Base-by-base conservation (phyloP, 2,329 filamentous ascomycete genomes). In the Graphilbum sp. region DNA sequence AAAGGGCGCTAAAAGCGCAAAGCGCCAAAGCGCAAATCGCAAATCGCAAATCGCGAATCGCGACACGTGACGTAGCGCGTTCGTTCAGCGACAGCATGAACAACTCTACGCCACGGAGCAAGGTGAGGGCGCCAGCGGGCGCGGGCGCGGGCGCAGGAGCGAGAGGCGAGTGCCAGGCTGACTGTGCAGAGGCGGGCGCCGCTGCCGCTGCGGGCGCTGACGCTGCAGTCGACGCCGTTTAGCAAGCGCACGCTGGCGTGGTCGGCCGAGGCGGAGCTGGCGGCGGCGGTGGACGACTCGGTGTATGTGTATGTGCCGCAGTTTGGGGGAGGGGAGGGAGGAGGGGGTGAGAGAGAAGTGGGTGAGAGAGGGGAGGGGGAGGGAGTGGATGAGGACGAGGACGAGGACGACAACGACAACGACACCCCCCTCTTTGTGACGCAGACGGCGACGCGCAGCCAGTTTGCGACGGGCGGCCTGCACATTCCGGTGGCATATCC, bases 181-280 rank as follows among this genome's bases (percentile, higher is more conserved):
- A 24, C 21, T 6, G 11, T 24, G 21, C 21, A 24, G 21, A 24
- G 11, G 5, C 21, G 6, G 11, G 11, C 21, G 36, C 19, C 32
- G n/a, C 32, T 23, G 20, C 64, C 65, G 1, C 57, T 74, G 9
- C 62, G 64, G 9, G 44, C 51, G 20, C 46, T 57, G 20, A 47
- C 46, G 5, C 44, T 56, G 17, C 47, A 48, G 13, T 48, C 50
- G 2, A 45, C 49, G 11, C 56, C 55, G 0, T 40, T 52, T 25
- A 41, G 45, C 43, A 53, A 50, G 32, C 58, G 61, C 37, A 59
- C 60, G 33, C 49, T 65, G 19, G 46, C 64, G 27, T 74, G 69
- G 65, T 75, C 70, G 18, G 64, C 64, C 43, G 70, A 75, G 38
- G 67, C 63, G 19, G 70, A 73, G 47, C 56, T 75, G 5, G 70